phyloP scores from a whole-genome alignment of 306 rosid genomes.

The Styphnolobium japonicum region DNA sequence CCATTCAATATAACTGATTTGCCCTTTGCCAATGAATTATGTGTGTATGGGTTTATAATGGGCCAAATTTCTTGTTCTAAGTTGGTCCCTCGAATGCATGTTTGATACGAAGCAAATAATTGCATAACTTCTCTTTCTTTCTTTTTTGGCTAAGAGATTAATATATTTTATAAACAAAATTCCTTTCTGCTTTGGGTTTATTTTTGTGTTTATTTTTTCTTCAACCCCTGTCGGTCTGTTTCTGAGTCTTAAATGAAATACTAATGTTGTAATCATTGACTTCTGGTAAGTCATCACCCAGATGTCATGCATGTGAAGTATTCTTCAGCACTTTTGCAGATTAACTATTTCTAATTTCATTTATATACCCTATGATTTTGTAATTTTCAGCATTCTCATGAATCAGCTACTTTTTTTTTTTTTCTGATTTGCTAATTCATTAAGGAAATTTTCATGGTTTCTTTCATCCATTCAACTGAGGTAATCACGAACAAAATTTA shows the following conservation, averaged over 20 bases:
- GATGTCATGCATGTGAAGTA: too few relatives aligned
- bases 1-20: too few relatives aligned
- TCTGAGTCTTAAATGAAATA: too few relatives aligned
- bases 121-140: too few relatives aligned
- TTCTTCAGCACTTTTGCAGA: not conserved
- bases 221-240: too few relatives aligned
- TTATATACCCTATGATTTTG: not conserved
- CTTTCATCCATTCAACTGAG: not conserved
- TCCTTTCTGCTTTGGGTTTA: too few relatives aligned
- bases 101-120: conserved; percentile 39
- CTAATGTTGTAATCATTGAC: too few relatives aligned
- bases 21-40: too few relatives aligned
- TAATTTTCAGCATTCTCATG: not conserved
- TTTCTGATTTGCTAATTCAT: conserved; percentile 10
- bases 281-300: too few relatives aligned
- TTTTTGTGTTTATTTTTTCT: too few relatives aligned
- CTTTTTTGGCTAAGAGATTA: too few relatives aligned
- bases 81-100: not conserved
- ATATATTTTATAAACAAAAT: too few relatives aligned
- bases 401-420: not conserved
- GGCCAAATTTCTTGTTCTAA: not conserved
- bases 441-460: not conserved
- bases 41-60: not conserved
- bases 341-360: not conserved
- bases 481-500: not conserved